Evolutionary conservation across 2,329 filamentous ascomycete genomes (phyloP).

Genomic region (Incumbomyces lentus): DNA sequence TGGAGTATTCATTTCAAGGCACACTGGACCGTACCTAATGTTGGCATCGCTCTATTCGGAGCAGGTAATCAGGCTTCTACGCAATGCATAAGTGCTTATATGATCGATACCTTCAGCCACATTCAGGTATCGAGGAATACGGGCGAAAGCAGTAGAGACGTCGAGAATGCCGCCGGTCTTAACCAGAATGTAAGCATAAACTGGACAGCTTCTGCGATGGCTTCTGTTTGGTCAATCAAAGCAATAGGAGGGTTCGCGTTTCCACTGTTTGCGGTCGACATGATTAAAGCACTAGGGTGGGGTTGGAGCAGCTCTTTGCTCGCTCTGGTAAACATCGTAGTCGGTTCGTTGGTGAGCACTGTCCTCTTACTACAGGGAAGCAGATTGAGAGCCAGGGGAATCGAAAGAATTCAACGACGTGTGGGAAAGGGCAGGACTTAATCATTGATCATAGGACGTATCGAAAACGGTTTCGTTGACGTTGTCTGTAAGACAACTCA

Average conservation of each 20-base stretch:
- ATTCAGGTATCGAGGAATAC: not conserved
- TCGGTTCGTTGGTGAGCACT: not conserved
- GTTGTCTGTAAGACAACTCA: too few species aligned
- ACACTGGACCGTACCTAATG: slow-evolving; percentile 22
- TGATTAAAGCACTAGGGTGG: slow-evolving; percentile 2
- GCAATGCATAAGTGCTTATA: slow-evolving; percentile 9
- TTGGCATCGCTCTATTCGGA: slow-evolving; percentile 16
- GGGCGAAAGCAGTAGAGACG: not conserved
- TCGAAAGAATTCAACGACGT: not conserved
- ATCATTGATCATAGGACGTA: not conserved
- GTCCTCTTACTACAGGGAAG: not conserved
- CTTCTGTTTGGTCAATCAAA: slow-evolving; percentile 1
- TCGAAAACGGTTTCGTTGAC: not conserved
- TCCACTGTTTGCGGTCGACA: slow-evolving; percentile 4
- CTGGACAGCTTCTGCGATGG: slow-evolving; percentile 6
- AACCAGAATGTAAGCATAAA: not conserved
- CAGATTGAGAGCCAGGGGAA: not conserved
- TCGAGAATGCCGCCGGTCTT: not conserved
- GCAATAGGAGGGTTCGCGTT: slow-evolving; percentile 1
- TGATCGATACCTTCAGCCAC: slow-evolving; percentile 9
- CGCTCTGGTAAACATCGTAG: slow-evolving; percentile 1
- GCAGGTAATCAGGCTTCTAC: slow-evolving; percentile 3
- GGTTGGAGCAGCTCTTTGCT: slow-evolving; percentile 4
- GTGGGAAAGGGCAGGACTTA: not conserved
- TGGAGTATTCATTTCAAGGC: slow-evolving; percentile 19